A percentile compares a stretch with the other conserved stretches of the same genome.
phyloP scores from a whole-genome alignment of 2,329 filamentous ascomycete genomes.

The Colletotrichum euphorbiae region DNA sequence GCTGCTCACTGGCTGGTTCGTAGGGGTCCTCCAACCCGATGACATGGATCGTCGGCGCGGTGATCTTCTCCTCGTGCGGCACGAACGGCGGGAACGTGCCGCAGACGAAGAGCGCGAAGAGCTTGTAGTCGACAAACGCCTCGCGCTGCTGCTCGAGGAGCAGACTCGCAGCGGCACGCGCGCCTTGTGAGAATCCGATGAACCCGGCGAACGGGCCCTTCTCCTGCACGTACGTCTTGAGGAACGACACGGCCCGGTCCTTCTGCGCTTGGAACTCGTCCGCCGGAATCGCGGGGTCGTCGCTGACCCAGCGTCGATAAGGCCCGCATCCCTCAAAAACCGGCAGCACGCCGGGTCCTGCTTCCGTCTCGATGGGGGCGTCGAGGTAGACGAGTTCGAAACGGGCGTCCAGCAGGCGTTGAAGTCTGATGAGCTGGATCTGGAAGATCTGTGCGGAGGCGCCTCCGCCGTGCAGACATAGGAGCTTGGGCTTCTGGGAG shows the following conservation, averaged over 20 bases:
- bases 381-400: slow-evolving; percentile 34
- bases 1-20: slow-evolving; percentile 24
- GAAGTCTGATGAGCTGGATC: slow-evolving; percentile 33
- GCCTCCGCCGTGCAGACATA: slow-evolving; percentile 37
- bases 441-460: slow-evolving; percentile 27
- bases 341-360: slow-evolving; percentile 31
- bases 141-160: slow-evolving; percentile 35
- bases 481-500: slow-evolving; percentile 20
- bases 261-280: slow-evolving; percentile 30
- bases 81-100: slow-evolving; percentile 35
- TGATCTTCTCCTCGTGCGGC: slow-evolving; percentile 18
- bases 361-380: slow-evolving; percentile 24
- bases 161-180: slow-evolving; percentile 30
- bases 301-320: slow-evolving; percentile 34
- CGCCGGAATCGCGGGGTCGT: slow-evolving; percentile 27
- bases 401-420: slow-evolving; percentile 13
- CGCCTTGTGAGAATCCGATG: slow-evolving; percentile 35
- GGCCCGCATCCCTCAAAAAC: slow-evolving; percentile 35
- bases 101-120: slow-evolving; percentile 34
- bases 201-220: slow-evolving; percentile 34
- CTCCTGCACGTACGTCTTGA: slow-evolving; percentile 30
- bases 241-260: slow-evolving; percentile 19
- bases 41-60: slow-evolving; percentile 26
- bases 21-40: slow-evolving; percentile 32
- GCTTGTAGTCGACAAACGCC: slow-evolving; percentile 15